Evolutionary conservation across 164 flowering plant species (phyloP).

Genomic region (Hamamelis virginiana): DNA sequence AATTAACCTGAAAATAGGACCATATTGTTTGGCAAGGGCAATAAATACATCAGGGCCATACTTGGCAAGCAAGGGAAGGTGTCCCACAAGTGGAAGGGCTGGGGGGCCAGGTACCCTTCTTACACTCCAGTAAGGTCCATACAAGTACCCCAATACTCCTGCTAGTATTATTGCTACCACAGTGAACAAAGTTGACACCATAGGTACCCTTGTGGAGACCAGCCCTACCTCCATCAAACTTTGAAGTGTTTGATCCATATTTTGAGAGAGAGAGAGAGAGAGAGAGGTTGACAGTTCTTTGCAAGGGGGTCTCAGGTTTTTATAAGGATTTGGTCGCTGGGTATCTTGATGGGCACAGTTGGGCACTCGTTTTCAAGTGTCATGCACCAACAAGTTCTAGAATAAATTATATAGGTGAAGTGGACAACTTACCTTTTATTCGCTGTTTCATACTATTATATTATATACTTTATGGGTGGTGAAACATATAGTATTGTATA

Average conservation of each 20-base stretch:
- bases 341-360: too few species aligned
- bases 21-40: conserved; percentile 68
- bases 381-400: too few species aligned
- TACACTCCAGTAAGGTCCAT: conserved; percentile 79
- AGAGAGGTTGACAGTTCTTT: not conserved
- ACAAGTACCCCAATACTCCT: conserved; percentile 50
- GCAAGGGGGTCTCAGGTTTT: not conserved
- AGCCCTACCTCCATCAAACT: conserved; percentile 10
- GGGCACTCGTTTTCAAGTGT: too few species aligned
- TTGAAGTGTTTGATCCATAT: conserved; percentile 5
- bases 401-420: too few species aligned
- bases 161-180: conserved; percentile 32
- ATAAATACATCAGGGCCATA: conserved; percentile 87
- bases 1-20: conserved; percentile 83
- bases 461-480: too few species aligned
- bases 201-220: conserved; percentile 7
- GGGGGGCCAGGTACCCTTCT: conserved; percentile 92
- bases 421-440: too few species aligned
- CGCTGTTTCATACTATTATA: too few species aligned
- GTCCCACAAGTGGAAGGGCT: conserved; percentile 72
- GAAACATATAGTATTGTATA: too few species aligned
- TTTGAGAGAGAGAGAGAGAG: conserved; percentile 10
- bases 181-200: conserved; percentile 32
- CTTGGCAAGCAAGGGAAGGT: conserved; percentile 82
- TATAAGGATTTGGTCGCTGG: too few species aligned